Percentiles rank a stretch among this genome's conserved stretches.
Conservation (phyloP, 2,329 filamentous ascomycete species). For the Lomentospora prolificans region DNA sequence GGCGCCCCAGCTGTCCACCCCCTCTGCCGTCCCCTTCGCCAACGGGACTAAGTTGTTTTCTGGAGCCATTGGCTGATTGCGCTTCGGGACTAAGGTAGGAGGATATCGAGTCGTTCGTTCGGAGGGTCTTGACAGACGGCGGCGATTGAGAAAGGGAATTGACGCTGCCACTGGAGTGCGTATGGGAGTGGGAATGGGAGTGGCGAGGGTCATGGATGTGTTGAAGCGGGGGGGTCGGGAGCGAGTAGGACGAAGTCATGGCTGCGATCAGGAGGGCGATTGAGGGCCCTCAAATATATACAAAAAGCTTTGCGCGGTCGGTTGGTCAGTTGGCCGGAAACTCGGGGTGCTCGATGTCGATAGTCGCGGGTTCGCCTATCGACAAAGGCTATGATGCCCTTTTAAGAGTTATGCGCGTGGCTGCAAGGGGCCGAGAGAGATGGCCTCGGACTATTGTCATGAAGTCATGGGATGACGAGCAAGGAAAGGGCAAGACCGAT, state of each 20-base stretch:
- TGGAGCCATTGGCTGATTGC: background rate
- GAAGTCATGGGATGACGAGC: background rate
- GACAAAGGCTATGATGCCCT: background rate
- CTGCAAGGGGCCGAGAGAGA: background rate
- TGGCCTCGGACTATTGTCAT: background rate
- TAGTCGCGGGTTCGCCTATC: background rate
- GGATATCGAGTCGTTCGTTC: background rate
- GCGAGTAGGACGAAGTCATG: conserved; percentile 43
- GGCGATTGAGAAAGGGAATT: background rate
- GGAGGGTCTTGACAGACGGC: background rate
- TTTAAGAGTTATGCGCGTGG: background rate
- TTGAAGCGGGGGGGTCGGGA: conserved; percentile 41
- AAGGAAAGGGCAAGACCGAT: background rate
- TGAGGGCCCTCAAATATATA: background rate
- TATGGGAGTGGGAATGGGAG: conserved; percentile 4
- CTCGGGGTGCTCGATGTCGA: background rate
- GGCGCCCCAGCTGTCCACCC: background rate
- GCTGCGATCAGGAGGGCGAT: conserved; percentile 9
- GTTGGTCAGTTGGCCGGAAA: background rate
- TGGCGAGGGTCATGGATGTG: conserved; percentile 29
- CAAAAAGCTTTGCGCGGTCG: background rate
- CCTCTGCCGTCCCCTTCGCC: background rate
- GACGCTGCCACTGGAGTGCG: background rate
- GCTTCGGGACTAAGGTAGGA: background rate
- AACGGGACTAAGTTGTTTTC: background rate